Evolutionary conservation across 1,284 basidiomycete species (phyloP).

Genomic region (Trametes pubescens): DNA sequence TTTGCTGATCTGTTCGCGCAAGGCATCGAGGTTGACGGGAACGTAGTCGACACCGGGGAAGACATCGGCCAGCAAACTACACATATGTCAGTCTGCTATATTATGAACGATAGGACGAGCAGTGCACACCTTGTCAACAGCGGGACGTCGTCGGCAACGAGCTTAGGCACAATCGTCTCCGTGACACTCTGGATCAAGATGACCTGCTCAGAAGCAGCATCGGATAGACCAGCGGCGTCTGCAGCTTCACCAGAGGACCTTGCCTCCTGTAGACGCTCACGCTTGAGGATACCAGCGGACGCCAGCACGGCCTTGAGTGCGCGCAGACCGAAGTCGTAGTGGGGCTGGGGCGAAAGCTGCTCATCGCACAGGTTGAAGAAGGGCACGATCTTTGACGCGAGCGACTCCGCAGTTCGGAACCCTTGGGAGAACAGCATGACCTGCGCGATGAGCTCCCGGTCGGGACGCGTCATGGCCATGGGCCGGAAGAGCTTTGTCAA

Average conservation of each 20-base stretch:
- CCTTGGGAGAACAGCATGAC: constrained; percentile 99
- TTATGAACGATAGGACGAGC: constrained; percentile 6
- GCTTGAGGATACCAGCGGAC: constrained; percentile 97
- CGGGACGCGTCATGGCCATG: constrained; percentile 99
- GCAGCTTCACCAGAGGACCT: constrained; percentile 49
- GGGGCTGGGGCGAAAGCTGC: constrained; percentile 95
- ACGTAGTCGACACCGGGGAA: constrained; percentile 96
- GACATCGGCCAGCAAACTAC: constrained; percentile 92
- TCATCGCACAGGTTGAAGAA: constrained; percentile 99
- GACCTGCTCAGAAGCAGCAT: constrained; percentile 88
- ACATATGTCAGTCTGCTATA: constrained; percentile 4
- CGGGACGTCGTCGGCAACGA: constrained; percentile 97
- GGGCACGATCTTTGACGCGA: constrained; percentile 97
- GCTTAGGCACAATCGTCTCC: constrained; percentile 98
- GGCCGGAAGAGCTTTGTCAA: constrained; percentile 95
- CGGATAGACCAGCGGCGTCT: constrained; percentile 65
- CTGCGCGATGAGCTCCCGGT: constrained; percentile 98
- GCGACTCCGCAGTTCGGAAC: constrained; percentile 94
- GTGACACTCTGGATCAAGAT: constrained; percentile 99
- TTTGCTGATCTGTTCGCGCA: constrained; percentile 85
- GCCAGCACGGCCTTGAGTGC: constrained; percentile 97
- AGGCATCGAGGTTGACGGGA: constrained; percentile 87
- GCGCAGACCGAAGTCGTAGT: constrained; percentile 99
- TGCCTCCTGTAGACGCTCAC: constrained; percentile 78
- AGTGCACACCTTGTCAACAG: constrained; percentile 80